Evolutionary conservation across 257 asterid species (phyloP).

Genomic region (Solanum boliviense): DNA sequence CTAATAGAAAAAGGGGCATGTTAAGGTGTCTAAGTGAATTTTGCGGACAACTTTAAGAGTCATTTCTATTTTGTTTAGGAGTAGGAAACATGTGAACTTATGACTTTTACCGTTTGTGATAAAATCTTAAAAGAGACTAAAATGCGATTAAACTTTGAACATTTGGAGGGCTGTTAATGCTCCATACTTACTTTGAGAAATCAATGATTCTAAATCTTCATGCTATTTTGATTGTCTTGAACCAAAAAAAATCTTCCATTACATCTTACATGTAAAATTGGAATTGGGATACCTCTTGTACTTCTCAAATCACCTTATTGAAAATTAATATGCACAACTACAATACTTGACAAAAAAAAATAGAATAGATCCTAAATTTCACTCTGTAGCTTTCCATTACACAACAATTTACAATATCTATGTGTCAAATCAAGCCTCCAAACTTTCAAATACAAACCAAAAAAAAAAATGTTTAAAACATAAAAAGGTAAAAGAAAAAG

Average conservation of each 20-base stretch:
- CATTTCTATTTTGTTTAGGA: background rate
- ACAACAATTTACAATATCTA: slow-evolving; percentile 6
- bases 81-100: background rate
- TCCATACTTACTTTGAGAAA: background rate
- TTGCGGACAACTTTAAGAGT: no score
- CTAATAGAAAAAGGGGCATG: no score
- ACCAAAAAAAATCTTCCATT: background rate
- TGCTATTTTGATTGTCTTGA: background rate
- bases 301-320: background rate
- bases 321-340: background rate
- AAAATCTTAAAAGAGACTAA: background rate
- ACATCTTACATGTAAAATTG: background rate
- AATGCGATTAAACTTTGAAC: background rate
- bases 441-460: background rate
- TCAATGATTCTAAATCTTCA: background rate
- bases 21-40: no score
- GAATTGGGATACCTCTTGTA: background rate
- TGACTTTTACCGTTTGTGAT: background rate
- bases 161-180: background rate
- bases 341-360: background rate
- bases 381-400: background rate
- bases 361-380: background rate
- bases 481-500: background rate
- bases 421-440: background rate
- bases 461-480: background rate